These are phyloP conservation scores for Phoma sp. DNA, from an alignment of 2,329 filamentous ascomycete species.

Conservation along the genomic window DNA sequence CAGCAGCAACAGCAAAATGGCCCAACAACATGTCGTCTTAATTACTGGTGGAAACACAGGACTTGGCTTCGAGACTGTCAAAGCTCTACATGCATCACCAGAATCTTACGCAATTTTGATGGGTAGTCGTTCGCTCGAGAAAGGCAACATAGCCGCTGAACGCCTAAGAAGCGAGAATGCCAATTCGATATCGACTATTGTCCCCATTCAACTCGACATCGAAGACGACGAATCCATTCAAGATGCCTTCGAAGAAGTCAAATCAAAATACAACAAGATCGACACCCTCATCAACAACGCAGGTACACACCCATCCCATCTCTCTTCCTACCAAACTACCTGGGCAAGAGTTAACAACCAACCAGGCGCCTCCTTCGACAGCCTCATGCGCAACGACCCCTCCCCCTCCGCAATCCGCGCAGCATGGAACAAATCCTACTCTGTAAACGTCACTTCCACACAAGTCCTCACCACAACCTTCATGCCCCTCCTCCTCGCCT, in stretches of 20 bases:
- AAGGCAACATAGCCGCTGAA: constrained; percentile 59
- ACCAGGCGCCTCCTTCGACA: constrained; percentile 55
- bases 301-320: no score
- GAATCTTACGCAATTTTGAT: constrained; percentile 64
- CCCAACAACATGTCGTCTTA: background rate
- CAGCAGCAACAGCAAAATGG: no score
- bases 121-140: constrained; percentile 60
- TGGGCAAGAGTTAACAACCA: no score
- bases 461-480: constrained; percentile 1
- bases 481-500: constrained; percentile 1
- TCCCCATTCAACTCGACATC: constrained; percentile 60
- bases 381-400: constrained; percentile 30
- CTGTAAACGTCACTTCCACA: constrained; percentile 2
- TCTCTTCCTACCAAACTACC: no score
- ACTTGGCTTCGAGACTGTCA: constrained; percentile 66
- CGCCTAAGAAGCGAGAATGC: constrained; percentile 53
- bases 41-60: constrained; percentile 52
- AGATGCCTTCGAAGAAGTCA: constrained; percentile 53
- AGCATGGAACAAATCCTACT: constrained; percentile 7
- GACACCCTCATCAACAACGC: constrained; percentile 54
- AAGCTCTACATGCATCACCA: constrained; percentile 58
- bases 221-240: constrained; percentile 61
- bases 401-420: constrained; percentile 43
- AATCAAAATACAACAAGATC: constrained; percentile 9
- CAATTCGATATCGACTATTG: constrained; percentile 51